Evolutionary conservation across 1,284 basidiomycete species (phyloP).

Genomic region (Ceratobasidium sp.): DNA sequence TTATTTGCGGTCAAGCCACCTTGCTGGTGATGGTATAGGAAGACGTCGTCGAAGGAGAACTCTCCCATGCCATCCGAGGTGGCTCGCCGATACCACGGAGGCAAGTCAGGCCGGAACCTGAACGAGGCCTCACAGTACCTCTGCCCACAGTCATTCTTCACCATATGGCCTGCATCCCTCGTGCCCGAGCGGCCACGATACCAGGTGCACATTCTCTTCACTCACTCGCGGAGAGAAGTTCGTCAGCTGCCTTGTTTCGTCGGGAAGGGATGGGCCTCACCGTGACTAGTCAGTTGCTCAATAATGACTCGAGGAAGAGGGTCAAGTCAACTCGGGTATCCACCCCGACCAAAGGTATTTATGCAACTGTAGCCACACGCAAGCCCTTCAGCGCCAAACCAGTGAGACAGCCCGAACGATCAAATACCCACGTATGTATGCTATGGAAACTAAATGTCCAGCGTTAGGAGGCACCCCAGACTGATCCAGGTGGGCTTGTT

Average conservation of each 20-base stretch:
- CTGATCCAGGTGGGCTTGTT: not conserved
- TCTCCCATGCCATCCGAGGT: conserved; percentile 39
- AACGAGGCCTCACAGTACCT: conserved; percentile 23
- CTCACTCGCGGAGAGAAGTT: not conserved
- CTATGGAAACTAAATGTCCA: not conserved
- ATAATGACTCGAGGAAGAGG: not conserved
- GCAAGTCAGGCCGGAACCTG: conserved; percentile 32
- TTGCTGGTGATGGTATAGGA: conserved; percentile 23
- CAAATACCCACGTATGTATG: not conserved
- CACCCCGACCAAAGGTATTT: not conserved
- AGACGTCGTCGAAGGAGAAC: conserved; percentile 42
- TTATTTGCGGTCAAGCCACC: conserved; percentile 1
- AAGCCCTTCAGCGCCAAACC: conserved; percentile 9
- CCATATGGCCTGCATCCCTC: conserved; percentile 30
- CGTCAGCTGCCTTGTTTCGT: not conserved
- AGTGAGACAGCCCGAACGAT: not conserved
- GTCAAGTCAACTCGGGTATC: not conserved
- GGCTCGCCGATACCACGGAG: conserved; percentile 16
- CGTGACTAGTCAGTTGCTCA: not conserved
- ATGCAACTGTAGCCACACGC: conserved; percentile 11
- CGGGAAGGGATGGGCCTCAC: not conserved
- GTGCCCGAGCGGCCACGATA: conserved; percentile 42
- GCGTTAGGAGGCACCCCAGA: not conserved
- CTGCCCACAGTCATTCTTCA: conserved; percentile 42
- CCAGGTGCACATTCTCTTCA: conserved; percentile 34